Conservation (phyloP, 192 early-diverging fungal species). For the Anaeromyces robustus region DNA sequence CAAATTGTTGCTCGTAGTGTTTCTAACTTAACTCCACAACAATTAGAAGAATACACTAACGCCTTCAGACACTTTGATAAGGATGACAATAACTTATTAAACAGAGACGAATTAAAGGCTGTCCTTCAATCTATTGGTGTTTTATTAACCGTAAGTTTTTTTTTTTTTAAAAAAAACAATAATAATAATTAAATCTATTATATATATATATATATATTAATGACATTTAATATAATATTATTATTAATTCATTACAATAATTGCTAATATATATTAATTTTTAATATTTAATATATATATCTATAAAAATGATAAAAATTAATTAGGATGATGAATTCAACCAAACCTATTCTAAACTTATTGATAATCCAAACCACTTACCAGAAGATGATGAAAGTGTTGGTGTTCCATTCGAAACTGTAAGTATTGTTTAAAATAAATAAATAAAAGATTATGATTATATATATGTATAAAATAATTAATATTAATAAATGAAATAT, state of each 20-base stretch:
- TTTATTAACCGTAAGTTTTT: neutral
- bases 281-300: too few relatives aligned
- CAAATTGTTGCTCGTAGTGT: slow-evolving; percentile 84
- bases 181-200: too few relatives aligned
- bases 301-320: too few relatives aligned
- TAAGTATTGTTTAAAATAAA: too few relatives aligned
- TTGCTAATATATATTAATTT: too few relatives aligned
- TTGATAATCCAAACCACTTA: neutral
- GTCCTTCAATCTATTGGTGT: slow-evolving; percentile 37
- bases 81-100: slow-evolving; percentile 58
- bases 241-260: too few relatives aligned
- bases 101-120: slow-evolving; percentile 65
- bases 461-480: too few relatives aligned
- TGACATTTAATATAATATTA: too few relatives aligned
- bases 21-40: slow-evolving; percentile 83
- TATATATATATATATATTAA: too few relatives aligned
- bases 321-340: neutral
- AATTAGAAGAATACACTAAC: slow-evolving; percentile 67
- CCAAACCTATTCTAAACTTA: neutral
- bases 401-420: neutral
- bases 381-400: neutral
- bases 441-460: too few relatives aligned
- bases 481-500: too few relatives aligned
- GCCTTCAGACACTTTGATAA: slow-evolving; percentile 85
- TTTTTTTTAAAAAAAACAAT: too few relatives aligned